Evolutionary conservation across 2,329 filamentous ascomycete genomes (phyloP).

Genomic region (Ascocoryne sarcoides): DNA sequence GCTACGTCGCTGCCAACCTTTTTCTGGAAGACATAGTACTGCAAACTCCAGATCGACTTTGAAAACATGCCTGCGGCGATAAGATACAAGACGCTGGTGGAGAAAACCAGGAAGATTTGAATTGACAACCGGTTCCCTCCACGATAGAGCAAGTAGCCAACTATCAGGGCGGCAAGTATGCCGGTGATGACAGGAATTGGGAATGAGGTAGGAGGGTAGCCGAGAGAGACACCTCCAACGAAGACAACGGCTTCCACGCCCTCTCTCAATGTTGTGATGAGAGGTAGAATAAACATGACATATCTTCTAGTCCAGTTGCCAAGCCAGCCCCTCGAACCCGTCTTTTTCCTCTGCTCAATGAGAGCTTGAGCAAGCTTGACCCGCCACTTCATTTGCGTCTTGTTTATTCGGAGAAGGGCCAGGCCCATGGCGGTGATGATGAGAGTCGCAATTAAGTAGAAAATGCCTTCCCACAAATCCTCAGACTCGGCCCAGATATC

Average conservation of each 20-base stretch:
- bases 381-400: constrained; percentile 83
- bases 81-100: constrained; percentile 76
- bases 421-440: constrained; percentile 79
- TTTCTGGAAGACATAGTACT: constrained; percentile 55
- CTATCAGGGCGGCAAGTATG: constrained; percentile 52
- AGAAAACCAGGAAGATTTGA: constrained; percentile 72
- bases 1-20: constrained; percentile 43
- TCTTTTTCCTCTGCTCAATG: constrained; percentile 28
- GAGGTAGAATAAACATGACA: constrained; percentile 77
- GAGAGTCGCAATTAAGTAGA: constrained; percentile 63
- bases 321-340: constrained; percentile 34
- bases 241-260: constrained; percentile 83
- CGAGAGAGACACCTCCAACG: constrained; percentile 73
- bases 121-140: constrained; percentile 54
- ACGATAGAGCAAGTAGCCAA: constrained; percentile 75
- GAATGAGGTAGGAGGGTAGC: constrained; percentile 64
- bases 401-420: constrained; percentile 70
- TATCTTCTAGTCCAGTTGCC: constrained; percentile 67
- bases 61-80: constrained; percentile 78
- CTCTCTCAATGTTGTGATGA: constrained; percentile 79
- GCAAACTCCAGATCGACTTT: constrained; percentile 64
- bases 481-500: constrained; percentile 61
- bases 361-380: constrained; percentile 63
- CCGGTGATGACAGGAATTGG: constrained; percentile 70
- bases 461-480: constrained; percentile 73